Evolutionary conservation across 176 grass and related monocot species (phyloP), one percentile per base, ranked within the genome.

Genomic region (Lolium perenne): DNA sequence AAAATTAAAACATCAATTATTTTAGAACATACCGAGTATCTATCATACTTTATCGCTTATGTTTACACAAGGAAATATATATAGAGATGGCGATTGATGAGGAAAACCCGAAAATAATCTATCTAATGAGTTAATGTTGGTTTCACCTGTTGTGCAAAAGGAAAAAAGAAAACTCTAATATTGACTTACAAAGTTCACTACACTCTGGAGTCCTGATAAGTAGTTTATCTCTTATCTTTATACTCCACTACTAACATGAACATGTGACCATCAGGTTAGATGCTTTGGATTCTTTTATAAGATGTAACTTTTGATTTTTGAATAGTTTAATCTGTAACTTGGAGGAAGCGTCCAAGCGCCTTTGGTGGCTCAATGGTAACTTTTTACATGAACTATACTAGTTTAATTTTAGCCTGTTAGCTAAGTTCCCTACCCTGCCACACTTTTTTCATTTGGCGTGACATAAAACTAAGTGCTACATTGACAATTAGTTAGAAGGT

Each of bases 361-460:
- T 95, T 95, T 95, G 50, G 83, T 87, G 88, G 86, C 88, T 93
- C 88, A 68, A 93, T 87, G 81, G 82, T 74, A 84, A 88, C 85
- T 85, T 93, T 95, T 84, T 25, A 26, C 38, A 66, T 78, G 10
- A 78, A 45, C 11, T 29, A 63, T 63, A 50, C 46, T 74, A 74
- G 16, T 80, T 74, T 85, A 70, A 22, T 54, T 25, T n/a, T 81
- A 50, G 57, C 38, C 48, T 59, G 10, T 3, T 16, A 76, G 25
- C 22, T 7, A 58, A 16, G 46, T 20, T 45, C 2, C 26, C 4
- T 54, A 66, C 43, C 11, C 43, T 73, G 1, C 10, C 8, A 1
- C 8, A 29, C 3, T 8, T 76, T 2, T 82, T 64, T n/a, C 69
- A 64, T 25, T 23, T 21, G 50, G 41, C 49, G 0, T 53, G 4